Evolutionary conservation across 1,139 yeast species (phyloP).

Genomic region (Protomyces macrosporus): DNA sequence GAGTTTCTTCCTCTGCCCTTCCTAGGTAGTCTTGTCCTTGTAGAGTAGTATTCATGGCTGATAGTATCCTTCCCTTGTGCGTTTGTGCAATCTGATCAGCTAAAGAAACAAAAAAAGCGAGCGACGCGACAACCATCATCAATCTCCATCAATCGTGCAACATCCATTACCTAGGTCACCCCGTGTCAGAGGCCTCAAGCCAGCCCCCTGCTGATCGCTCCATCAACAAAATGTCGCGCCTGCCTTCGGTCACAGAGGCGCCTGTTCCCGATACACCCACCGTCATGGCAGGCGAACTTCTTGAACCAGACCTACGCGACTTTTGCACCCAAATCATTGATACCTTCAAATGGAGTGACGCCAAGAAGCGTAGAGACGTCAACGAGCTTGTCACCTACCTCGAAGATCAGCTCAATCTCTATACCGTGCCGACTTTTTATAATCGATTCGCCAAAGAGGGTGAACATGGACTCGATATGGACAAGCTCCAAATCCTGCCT

Average conservation of each 20-base stretch:
- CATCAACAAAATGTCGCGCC: neutral
- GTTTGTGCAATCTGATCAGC: too few relatives aligned
- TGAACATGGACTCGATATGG: slow-evolving; percentile 22
- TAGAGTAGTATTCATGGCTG: too few relatives aligned
- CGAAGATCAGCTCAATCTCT: slow-evolving; percentile 12
- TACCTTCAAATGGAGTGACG: slow-evolving; percentile 20
- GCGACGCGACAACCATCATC: too few relatives aligned
- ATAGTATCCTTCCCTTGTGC: too few relatives aligned
- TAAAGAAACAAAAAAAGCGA: too few relatives aligned
- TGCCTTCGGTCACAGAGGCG: slow-evolving; percentile 17
- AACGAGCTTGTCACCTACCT: slow-evolving; percentile 14
- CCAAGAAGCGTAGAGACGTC: slow-evolving; percentile 12
- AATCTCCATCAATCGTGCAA: too few relatives aligned
- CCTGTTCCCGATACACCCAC: neutral
- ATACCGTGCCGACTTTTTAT: slow-evolving; percentile 20
- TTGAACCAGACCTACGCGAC: slow-evolving; percentile 23
- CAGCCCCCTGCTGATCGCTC: too few relatives aligned
- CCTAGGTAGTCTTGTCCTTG: too few relatives aligned
- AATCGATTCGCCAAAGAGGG: slow-evolving; percentile 23
- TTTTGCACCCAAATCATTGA: slow-evolving; percentile 18
- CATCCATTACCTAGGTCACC: too few relatives aligned
- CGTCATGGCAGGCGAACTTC: slow-evolving; percentile 9
- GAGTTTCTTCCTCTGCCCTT: too few relatives aligned
- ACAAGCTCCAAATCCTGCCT: slow-evolving; percentile 18
- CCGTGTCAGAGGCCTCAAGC: too few relatives aligned